Percentiles rank a stretch among this genome's conserved stretches.
These are phyloP conservation scores for Balamuthia mandrillaris DNA, from an alignment of 208 protist genomes.

Conservation along the genomic window DNA sequence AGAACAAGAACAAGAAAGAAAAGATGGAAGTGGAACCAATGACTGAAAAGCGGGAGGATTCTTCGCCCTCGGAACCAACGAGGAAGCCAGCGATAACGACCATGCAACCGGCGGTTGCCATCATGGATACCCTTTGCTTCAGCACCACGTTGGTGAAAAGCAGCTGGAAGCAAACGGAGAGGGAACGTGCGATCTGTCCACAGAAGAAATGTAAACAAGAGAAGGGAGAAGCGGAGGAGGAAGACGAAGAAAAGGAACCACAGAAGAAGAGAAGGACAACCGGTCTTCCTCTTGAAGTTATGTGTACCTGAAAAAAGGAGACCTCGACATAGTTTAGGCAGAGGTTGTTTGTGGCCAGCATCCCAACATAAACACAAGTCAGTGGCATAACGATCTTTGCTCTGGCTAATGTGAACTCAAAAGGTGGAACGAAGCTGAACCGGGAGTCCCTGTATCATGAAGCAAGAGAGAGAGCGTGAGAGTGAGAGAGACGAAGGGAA, in stretches of 20 bases:
- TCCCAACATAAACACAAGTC: constrained; percentile 61
- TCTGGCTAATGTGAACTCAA: constrained; percentile 56
- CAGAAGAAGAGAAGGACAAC: too few relatives aligned
- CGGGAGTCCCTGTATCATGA: too few relatives aligned
- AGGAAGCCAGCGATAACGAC: constrained; percentile 71
- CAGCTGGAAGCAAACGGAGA: constrained; percentile 72
- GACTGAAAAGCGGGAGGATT: constrained; percentile 52
- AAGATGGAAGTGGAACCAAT: too few relatives aligned
- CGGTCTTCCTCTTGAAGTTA: too few relatives aligned
- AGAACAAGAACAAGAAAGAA: constrained; percentile 67
- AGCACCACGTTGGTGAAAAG: constrained; percentile 68
- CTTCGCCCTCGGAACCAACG: constrained; percentile 55
- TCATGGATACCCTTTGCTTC: constrained; percentile 40
- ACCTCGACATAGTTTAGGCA: constrained; percentile 75
- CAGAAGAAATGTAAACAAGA: too few relatives aligned
- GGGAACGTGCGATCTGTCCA: constrained; percentile 68
- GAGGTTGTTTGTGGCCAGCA: constrained; percentile 78
- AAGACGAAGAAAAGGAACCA: too few relatives aligned
- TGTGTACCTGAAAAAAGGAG: too few relatives aligned
- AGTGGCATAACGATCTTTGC: constrained; percentile 62
- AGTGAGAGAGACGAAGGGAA: too few relatives aligned
- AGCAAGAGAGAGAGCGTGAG: too few relatives aligned
- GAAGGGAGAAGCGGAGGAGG: too few relatives aligned
- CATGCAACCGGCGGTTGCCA: constrained; percentile 40
- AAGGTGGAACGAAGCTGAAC: constrained; percentile 6